Base-by-base conservation (phyloP, 495 filamentous ascomycete species). In the Amorphotheca resinae region DNA sequence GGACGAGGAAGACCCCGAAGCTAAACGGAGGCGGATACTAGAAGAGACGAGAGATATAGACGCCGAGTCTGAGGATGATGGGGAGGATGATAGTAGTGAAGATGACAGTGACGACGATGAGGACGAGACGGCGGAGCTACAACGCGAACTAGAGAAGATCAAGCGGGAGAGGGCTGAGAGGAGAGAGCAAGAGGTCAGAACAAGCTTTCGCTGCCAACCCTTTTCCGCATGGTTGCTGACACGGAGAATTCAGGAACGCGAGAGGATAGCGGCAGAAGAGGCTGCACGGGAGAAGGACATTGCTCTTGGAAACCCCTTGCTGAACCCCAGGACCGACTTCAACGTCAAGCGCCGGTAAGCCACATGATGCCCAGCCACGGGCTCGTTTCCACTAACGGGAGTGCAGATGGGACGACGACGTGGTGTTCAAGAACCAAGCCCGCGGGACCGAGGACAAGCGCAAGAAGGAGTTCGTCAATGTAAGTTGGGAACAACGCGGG, bases 381-480 rank as follows among this genome's bases (percentile, higher is more conserved):
- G 32, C 59, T 21, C 16, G 59, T 52, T 5, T 28, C 11, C 2
- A 18, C 34, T 37, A 11, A 37, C 17, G 34, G 18, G 1, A 2
- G 16, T 30, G 18, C 20, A 74, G 87, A 56, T 98, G 91, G 91
- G 91, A 98, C 52, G 91, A 98, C 48, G 91, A 98, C 65, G 91
- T 98, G n/a, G 87, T 98, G 14, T 98, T 98, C 65, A 95, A 93
- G 68, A 98, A 98, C 62, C 91, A 96, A 62, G 91, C 88, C 23
- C 74, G 93, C 34, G 91, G 91, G 2, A 95, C 87, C 8, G 91
- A 95, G 54, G 87, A 93, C 42, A 86, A 82, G 64, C 69, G 72
- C 36, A 87, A 88, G 65, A 93, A 87, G 64, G 87, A 95, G 64
- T 98, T 96, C 69, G 85, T 98, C 57, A 98, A 98, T 56, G 81